Evolutionary conservation across 768 basidiomycete genomes (phyloP), one percentile per base, ranked within the genome.

Genomic region (Rhodotorula taiwanensis): DNA sequence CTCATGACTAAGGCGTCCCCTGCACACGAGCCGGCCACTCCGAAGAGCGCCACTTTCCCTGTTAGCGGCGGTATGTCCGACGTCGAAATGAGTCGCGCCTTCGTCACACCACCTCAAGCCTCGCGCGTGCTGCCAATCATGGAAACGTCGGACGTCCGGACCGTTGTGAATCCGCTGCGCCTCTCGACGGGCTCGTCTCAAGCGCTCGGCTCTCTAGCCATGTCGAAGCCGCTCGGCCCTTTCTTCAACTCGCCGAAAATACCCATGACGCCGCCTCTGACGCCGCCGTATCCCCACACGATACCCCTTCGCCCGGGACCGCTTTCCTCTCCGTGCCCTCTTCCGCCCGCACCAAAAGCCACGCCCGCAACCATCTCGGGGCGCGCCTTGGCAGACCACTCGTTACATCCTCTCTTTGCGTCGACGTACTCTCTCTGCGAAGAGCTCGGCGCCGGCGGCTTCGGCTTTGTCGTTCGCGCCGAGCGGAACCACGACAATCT

Each of bases 381-480:
- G 23, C 54, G 58, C 5, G 53, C 63, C 6, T 66, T 73, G 41
- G 25, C 30, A 31, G 28, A 55, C 41, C 64, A 71, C 64, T 33
- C 30, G 13, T 65, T 74, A 3, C 70, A 74, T 52, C 67, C 70
- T 0, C 62, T 69, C 25, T 77, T 78, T 65, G 58, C 56, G 4
- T 51, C 66, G 31, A 60, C 72, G 30, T 79, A 76, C 67, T 52
- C 62, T 11, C 66, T 79, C 44, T 59, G 66, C 21, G 75, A 76
- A 28, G 77, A 77, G 49, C 75, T 97, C 30, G 93, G 93, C 45
- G 84, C 85, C 15, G 93, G 93, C 48, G 92, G 92, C 23, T 97
- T 92, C 74, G 92, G 92, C 4, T 95, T 97, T 74, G 93, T 97
- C 31, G 88, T 94, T 82, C 86, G 87, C 5, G 91, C 89, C 15